Base-by-base conservation (phyloP, 1,284 basidiomycete genomes). In the Tausonia pullulans region DNA sequence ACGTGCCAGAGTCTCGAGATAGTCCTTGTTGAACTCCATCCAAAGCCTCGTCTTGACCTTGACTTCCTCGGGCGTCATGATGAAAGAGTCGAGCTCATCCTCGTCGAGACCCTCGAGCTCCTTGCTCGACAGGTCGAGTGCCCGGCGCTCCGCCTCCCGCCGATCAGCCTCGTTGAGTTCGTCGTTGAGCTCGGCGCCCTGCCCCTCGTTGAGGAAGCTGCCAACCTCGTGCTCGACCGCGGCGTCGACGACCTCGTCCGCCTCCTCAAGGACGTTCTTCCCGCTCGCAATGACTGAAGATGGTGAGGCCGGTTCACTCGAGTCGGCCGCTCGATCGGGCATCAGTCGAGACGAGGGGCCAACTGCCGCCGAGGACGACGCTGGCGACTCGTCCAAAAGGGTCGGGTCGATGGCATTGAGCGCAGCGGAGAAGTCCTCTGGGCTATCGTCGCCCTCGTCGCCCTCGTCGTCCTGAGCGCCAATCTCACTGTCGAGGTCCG, bases 1-100 rank as follows among this genome's bases (percentile, higher is more conserved):
- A 90, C 89, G 84, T 67, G 90, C 90, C 56, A 94, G 80, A 45
- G 88, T 86, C 74, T 96, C 90, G 60, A 98, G 78, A 78, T 96
- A 98, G 62, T 96, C 92, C 69, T 84, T 84, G 77, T 98, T 98
- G 74, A 93, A 81, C 76, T 95, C 92, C 67, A 98, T 89, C 96
- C 96, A 98, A 16, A 98, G 85, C 41, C 93, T 85, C 72, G 95
- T 92, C 74, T 94, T 96, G 72, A 92, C 83, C 73, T 82, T 84
- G 5, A 90, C 87, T 75, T 98, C 95, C 41, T 90, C 88, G 57
- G 89, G 86, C 10, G 82, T 86, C 58, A 97, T 77, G 66, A 96
- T 74, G 78, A 90, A 92, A 41, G 78, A 79, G 73, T 98, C 90
- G 56, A 98, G 80, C 75, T 99, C 96, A 6, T 87, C 90, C 71